These are phyloP conservation scores for Amylocystis lapponica DNA, from an alignment of 768 basidiomycete species.

Conservation along the genomic window DNA sequence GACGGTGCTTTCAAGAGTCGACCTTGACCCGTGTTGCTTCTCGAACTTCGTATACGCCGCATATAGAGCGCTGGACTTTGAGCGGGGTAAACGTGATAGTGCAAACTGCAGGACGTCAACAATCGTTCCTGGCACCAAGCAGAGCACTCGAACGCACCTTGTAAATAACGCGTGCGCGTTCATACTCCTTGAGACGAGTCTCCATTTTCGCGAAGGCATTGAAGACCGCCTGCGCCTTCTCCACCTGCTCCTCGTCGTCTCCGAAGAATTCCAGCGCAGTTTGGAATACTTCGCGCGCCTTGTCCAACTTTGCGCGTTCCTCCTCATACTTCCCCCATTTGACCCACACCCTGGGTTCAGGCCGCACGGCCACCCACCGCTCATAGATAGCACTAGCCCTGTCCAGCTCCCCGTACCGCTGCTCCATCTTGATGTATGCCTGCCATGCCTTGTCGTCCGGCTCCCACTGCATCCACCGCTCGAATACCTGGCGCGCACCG, in stretches of 20 bases:
- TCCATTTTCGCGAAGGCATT: conserved; percentile 97
- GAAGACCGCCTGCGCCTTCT: conserved; percentile 88
- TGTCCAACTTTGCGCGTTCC: conserved; percentile 53
- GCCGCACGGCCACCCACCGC: conserved; percentile 74
- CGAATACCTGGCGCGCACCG: conserved; percentile 95
- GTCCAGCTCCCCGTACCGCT: conserved; percentile 87
- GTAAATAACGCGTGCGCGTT: conserved; percentile 94
- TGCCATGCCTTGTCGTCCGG: conserved; percentile 99
- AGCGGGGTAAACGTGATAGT: conserved; percentile 84
- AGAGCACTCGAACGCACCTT: conserved; percentile 53
- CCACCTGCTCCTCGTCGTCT: conserved; percentile 57
- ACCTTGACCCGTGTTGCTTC: conserved; percentile 91
- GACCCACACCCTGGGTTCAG: conserved; percentile 60
- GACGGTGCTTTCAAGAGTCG: conserved; percentile 87
- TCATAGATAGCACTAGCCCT: conserved; percentile 92
- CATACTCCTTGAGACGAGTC: conserved; percentile 91
- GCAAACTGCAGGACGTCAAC: conserved; percentile 64
- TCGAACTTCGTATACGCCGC: conserved; percentile 96
- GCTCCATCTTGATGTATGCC: conserved; percentile 98
- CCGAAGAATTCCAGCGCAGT: conserved; percentile 61
- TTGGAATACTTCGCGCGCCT: conserved; percentile 63
- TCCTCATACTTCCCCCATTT: conserved; percentile 65
- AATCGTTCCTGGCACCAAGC: not conserved
- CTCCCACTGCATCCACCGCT: conserved; percentile 99
- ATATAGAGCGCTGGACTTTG: conserved; percentile 85